Evolutionary conservation across 225 moss, liverwort and hornwort species (phyloP), one percentile per base, ranked within the genome.

Genomic region (Takakia lepidozioides): DNA sequence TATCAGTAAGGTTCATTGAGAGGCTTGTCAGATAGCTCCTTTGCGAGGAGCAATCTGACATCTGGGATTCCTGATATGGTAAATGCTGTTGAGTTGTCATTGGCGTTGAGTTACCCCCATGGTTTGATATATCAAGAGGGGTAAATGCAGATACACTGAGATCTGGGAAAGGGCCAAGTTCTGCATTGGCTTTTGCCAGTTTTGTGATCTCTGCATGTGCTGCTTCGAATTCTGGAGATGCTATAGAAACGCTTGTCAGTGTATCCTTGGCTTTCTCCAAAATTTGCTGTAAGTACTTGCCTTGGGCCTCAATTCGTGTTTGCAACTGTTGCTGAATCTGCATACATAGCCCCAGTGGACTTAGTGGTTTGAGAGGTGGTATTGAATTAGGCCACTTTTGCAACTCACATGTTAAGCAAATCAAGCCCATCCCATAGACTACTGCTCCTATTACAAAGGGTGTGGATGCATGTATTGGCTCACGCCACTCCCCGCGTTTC

Each of bases 221-320:
- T 10, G 90, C 90, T 56, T 90, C 95, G 58, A 98, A 60, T 27
- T 73, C 73, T 0, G 95, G 95, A 4, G 95, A 90, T 27, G 82
- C 76, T 9, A 66, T 57, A 0, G 88, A 67, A 41, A 89, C 89
- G 20, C 73, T 74, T 0, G 95, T 90, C 10, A 98, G 67, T 11
- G 95, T 90, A 46, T 98, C 95, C 37, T 91, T 80, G 2, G 95
- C 95, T 60, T 90, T 98, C 78, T 98, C 90, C 67, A 98, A 45
- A 47, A 98, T 98, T 14, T 90, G 87, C 63, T 98, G 95, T 50
- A 98, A 55, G 53, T 98, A 98, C 48, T 85, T 87, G 3, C 95
- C 95, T 50, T 98, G 95, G 2, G 95, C 95, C 63, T 98, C 89
- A 48, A 98, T 98, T 5, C 95, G 90, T 49, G 87, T 68, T 55